Conservation (phyloP, 352 stramenopile species). For the Pythium biforme region DNA sequence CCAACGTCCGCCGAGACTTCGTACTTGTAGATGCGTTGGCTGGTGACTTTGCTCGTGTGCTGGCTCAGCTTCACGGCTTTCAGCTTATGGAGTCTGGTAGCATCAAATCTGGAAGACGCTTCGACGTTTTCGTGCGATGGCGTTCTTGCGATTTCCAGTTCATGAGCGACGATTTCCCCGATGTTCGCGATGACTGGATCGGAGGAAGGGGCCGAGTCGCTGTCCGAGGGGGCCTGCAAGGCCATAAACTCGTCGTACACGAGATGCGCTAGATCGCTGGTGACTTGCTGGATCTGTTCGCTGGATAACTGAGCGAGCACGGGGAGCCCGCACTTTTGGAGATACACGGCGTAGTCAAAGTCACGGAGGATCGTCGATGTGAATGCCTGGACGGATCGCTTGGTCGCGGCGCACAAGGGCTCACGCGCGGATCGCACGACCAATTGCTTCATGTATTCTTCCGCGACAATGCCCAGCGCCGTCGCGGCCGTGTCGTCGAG, state of each 20-base stretch:
- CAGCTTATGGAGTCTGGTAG: not conserved
- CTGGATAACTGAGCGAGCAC: not conserved
- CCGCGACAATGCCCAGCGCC: conserved; percentile 64
- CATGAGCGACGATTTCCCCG: conserved; percentile 4
- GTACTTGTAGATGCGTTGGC: conserved; percentile 18
- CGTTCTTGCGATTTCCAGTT: conserved; percentile 4
- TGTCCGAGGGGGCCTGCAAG: not conserved
- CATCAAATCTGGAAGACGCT: not conserved
- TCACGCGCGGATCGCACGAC: conserved; percentile 30
- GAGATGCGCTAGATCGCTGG: conserved; percentile 13
- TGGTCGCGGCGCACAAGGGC: conserved; percentile 2
- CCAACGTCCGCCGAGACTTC: conserved; percentile 17
- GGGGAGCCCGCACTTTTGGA: conserved; percentile 4
- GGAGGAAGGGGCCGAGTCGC: not conserved
- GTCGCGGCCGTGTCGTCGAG: conserved; percentile 76
- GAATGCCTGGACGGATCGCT: conserved; percentile 36
- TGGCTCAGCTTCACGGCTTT: conserved; percentile 17
- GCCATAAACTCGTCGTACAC: conserved; percentile 20
- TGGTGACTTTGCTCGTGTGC: conserved; percentile 19
- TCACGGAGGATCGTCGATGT: conserved; percentile 43
- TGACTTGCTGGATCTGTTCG: conserved; percentile 1
- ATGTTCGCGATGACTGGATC: not conserved
- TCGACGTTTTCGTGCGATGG: not conserved
- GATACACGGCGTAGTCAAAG: conserved; percentile 48
- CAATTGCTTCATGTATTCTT: conserved; percentile 75